Conservation (phyloP, 179 eudicot genomes). For the Sideroxylon spinosum region DNA sequence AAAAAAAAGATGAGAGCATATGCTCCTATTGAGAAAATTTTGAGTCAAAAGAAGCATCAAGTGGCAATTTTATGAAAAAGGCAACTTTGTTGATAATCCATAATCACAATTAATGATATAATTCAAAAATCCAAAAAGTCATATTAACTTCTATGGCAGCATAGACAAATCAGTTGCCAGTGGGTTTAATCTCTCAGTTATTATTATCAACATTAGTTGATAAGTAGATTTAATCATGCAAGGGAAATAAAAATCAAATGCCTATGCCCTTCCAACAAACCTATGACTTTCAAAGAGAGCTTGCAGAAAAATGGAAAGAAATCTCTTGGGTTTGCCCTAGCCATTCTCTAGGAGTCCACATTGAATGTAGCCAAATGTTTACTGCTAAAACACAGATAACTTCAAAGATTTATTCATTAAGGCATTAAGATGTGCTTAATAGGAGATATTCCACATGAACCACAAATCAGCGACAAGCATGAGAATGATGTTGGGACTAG, state of each 20-base stretch:
- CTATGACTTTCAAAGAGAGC: not conserved
- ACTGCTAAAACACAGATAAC: not conserved
- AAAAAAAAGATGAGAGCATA: not conserved
- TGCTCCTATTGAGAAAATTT: slow-evolving; percentile 7
- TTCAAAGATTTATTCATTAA: not conserved
- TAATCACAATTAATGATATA: not conserved
- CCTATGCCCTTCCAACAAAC: not conserved
- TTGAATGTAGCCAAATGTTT: not conserved
- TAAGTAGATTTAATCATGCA: not conserved
- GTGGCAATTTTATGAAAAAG: not conserved
- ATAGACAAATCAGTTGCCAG: not conserved
- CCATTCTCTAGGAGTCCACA: not conserved
- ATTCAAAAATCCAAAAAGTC: not conserved
- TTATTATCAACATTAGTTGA: no score
- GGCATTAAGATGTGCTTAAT: no score
- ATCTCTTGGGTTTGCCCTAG: not conserved
- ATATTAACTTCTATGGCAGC: not conserved
- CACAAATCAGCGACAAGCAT: not conserved
- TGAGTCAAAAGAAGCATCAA: not conserved
- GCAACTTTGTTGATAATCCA: not conserved
- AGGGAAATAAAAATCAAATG: not conserved
- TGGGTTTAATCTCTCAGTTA: no score
- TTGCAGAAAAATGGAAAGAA: not conserved
- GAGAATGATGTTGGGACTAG: not conserved
- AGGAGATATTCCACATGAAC: not conserved